These are phyloP conservation scores for Mucor sp. DNA, from an alignment of 371 early-diverging fungal genomes.

Conservation along the genomic window DNA sequence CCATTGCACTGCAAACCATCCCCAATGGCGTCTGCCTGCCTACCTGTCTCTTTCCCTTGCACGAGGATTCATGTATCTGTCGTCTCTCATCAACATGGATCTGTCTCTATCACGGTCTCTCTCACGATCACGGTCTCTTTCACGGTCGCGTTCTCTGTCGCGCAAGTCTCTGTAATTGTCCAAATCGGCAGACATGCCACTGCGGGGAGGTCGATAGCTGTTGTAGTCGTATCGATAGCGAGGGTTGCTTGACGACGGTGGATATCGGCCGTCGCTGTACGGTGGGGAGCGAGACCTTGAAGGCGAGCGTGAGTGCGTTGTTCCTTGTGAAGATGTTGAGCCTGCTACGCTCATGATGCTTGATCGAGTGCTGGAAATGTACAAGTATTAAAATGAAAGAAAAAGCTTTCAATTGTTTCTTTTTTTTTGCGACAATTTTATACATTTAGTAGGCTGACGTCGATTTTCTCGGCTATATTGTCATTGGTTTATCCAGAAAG, in stretches of 20 bases:
- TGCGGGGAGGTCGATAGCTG: conserved; percentile 37
- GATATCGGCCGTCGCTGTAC: conserved; percentile 48
- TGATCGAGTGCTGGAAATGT: background rate
- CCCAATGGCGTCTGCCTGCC: no score
- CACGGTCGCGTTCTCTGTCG: conserved; percentile 55
- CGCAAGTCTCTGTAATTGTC: conserved; percentile 54
- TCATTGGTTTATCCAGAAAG: background rate
- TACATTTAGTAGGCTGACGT: conserved; percentile 16
- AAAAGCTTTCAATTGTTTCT: background rate
- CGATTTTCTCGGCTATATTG: conserved; percentile 4
- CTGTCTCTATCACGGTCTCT: conserved; percentile 35
- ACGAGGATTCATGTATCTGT: conserved; percentile 39
- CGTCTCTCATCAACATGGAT: conserved; percentile 40
- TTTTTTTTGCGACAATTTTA: background rate
- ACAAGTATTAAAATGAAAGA: background rate
- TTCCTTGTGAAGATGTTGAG: conserved; percentile 55
- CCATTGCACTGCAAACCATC: no score
- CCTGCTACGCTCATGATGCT: conserved; percentile 53
- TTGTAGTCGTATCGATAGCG: conserved; percentile 49
- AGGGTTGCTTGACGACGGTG: conserved; percentile 16
- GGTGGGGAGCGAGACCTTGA: conserved; percentile 55
- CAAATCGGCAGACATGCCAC: conserved; percentile 41
- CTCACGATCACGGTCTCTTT: conserved; percentile 40
- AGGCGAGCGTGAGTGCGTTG: conserved; percentile 49
- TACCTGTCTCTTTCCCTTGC: conserved; percentile 39